phyloP scores from a whole-genome alignment of 2,329 filamentous ascomycete genomes.

The Neofusicoccum laricinum region DNA sequence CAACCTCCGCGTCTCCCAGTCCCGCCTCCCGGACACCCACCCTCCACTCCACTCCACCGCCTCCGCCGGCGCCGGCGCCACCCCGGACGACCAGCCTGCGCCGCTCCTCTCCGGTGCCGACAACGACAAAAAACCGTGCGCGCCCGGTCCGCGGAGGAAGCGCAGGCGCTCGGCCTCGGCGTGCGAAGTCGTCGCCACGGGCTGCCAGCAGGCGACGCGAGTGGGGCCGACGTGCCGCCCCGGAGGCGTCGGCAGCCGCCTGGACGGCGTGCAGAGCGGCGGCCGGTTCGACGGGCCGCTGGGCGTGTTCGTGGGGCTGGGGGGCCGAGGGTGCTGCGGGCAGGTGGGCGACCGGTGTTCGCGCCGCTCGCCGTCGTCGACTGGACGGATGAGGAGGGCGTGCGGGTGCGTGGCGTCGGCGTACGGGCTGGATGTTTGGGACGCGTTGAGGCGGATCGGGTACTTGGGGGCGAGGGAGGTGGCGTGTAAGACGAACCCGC shows the following conservation, averaged over 20 bases:
- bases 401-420: no score
- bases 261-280: slow-evolving; percentile 21
- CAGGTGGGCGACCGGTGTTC: no score
- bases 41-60: no score
- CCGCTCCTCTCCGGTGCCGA: slow-evolving; percentile 20
- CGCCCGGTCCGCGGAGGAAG: slow-evolving; percentile 20
- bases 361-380: slow-evolving; percentile 19
- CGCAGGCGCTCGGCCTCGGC: slow-evolving; percentile 18
- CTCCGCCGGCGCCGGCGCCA: no score
- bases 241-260: slow-evolving; percentile 30
- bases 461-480: no score
- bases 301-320: slow-evolving; percentile 21
- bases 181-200: slow-evolving; percentile 21
- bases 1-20: no score
- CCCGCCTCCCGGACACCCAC: no score
- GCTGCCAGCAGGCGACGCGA: slow-evolving; percentile 20
- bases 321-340: slow-evolving; percentile 18
- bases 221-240: slow-evolving; percentile 21
- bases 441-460: not conserved
- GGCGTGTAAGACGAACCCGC: no score
- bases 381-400: slow-evolving; percentile 23
- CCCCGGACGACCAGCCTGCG: slow-evolving; percentile 14
- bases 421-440: no score
- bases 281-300: slow-evolving; percentile 21
- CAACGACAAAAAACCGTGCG: slow-evolving; percentile 20